Conservation (phyloP, 225 moss, liverwort and hornwort genomes). For the Marchantia polymorpha region DNA sequence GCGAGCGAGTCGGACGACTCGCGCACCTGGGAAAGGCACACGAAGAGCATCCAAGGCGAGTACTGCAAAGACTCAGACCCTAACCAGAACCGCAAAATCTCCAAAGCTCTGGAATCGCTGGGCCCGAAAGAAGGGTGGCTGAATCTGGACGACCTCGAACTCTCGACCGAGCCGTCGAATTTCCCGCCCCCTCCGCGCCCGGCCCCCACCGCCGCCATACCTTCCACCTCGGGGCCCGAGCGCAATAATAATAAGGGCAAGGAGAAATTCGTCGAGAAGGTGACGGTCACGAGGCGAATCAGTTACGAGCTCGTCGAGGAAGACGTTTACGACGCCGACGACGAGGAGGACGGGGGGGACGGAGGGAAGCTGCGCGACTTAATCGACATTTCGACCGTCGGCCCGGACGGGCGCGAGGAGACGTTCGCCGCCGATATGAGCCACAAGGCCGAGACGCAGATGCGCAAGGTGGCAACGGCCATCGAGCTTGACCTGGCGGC, state of each 20-base stretch:
- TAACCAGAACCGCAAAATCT: background rate
- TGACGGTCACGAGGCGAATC: background rate
- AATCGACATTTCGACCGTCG: constrained; percentile 5
- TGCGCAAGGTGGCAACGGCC: background rate
- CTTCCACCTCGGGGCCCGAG: background rate
- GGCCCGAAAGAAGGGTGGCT: constrained; percentile 2
- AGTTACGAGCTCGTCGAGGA: background rate
- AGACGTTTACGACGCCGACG: background rate
- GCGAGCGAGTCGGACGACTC: background rate
- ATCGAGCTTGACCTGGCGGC: background rate
- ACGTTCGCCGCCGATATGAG: background rate
- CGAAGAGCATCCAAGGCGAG: background rate
- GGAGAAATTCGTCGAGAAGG: background rate
- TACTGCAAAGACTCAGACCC: background rate
- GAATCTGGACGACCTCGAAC: constrained; percentile 6
- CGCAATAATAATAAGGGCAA: background rate
- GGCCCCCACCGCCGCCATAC: background rate
- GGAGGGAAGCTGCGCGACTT: background rate
- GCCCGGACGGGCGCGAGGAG: background rate
- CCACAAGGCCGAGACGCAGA: background rate
- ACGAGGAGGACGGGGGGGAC: background rate
- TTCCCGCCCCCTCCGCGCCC: constrained; percentile 9
- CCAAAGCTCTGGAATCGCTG: background rate
- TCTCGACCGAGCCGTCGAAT: background rate
- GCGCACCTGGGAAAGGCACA: background rate